phyloP scores from a whole-genome alignment of 441 rosid genomes.

The Syzygium malaccense region DNA sequence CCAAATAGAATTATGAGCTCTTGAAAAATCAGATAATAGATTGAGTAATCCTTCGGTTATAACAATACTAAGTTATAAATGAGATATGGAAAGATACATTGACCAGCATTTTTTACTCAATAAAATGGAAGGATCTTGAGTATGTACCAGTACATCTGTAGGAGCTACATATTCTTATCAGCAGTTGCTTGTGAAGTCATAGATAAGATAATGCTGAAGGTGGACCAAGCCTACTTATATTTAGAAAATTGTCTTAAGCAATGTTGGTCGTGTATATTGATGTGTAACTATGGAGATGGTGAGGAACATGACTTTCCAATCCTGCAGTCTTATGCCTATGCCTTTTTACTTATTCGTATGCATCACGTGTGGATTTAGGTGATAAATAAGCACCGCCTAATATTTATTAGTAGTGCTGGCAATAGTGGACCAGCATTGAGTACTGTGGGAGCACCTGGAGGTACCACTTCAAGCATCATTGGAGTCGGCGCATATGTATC shows the following conservation, averaged over 20 bases:
- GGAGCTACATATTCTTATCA: not conserved
- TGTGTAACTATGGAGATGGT: not conserved
- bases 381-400: slow-evolving; percentile 78
- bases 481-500: slow-evolving; percentile 99
- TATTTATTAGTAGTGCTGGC: slow-evolving; percentile 99
- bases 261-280: not conserved
- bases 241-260: not conserved
- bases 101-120: not conserved
- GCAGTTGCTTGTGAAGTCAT: not conserved
- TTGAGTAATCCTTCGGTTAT: not conserved
- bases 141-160: not conserved
- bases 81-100: not conserved
- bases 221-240: not conserved
- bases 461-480: slow-evolving; percentile 91
- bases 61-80: not conserved
- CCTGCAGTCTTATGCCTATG: not conserved
- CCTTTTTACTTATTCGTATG: not conserved
- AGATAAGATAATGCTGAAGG: not conserved
- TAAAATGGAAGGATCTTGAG: not conserved
- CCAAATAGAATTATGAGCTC: not conserved
- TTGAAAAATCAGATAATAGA: not conserved
- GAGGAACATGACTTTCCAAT: not conserved
- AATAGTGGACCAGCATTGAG: slow-evolving; percentile 97
- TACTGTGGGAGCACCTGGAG: slow-evolving; percentile 99
- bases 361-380: slow-evolving; percentile 37